These are phyloP conservation scores for Hyaloscypha hepaticicola DNA, from an alignment of 495 filamentous ascomycete genomes.

Conservation along the genomic window DNA sequence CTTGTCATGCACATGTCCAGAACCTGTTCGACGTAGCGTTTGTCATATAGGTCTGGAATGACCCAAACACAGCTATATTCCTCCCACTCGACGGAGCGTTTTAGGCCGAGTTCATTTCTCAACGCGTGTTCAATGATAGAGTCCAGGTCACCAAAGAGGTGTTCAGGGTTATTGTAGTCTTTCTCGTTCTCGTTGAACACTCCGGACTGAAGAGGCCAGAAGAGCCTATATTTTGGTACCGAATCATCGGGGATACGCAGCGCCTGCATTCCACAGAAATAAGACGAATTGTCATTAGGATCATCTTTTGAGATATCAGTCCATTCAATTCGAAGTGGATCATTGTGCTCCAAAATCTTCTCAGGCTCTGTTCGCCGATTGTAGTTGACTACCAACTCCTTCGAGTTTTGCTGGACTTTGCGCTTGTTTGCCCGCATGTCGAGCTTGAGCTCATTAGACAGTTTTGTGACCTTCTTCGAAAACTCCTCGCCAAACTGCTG, in stretches of 20 bases:
- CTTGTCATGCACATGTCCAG: slow-evolving; percentile 76
- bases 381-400: slow-evolving; percentile 89
- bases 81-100: slow-evolving; percentile 73
- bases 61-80: slow-evolving; percentile 94
- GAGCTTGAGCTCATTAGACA: slow-evolving; percentile 81
- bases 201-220: slow-evolving; percentile 86
- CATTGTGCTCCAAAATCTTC: slow-evolving; percentile 88
- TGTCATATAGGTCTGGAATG: slow-evolving; percentile 95
- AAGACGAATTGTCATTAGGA: slow-evolving; percentile 49
- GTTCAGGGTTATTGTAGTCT: slow-evolving; percentile 74
- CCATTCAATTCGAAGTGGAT: slow-evolving; percentile 90
- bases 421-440: slow-evolving; percentile 92
- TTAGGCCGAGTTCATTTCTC: slow-evolving; percentile 74
- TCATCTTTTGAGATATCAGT: slow-evolving; percentile 66
- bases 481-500: slow-evolving; percentile 85
- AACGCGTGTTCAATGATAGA: slow-evolving; percentile 84
- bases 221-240: slow-evolving; percentile 84
- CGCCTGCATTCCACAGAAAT: slow-evolving; percentile 79
- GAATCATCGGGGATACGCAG: slow-evolving; percentile 85
- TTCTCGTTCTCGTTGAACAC: slow-evolving; percentile 92
- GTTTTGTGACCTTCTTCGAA: slow-evolving; percentile 70
- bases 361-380: slow-evolving; percentile 81
- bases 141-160: slow-evolving; percentile 82
- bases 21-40: slow-evolving; percentile 78
- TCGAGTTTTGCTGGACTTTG: slow-evolving; percentile 90